These are phyloP conservation scores for Thielaviopsis euricoi DNA, from an alignment of 2,329 filamentous ascomycete species.

Conservation along the genomic window DNA sequence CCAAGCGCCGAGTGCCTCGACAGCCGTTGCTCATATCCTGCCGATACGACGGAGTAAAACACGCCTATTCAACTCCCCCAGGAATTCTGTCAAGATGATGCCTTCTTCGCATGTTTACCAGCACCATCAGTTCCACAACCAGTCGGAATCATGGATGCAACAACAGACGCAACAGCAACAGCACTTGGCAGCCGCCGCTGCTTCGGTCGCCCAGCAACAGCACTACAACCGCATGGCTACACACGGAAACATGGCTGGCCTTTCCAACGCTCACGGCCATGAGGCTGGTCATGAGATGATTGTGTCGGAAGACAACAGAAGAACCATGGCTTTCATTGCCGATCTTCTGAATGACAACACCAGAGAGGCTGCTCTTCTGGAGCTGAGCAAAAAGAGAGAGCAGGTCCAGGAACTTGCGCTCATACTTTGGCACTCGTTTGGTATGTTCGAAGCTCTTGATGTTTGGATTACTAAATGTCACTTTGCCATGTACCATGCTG, in stretches of 20 bases:
- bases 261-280: slow-evolving; percentile 31
- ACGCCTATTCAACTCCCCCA: background rate
- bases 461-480: background rate
- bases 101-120: slow-evolving; percentile 48
- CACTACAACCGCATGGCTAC: slow-evolving; percentile 60
- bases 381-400: slow-evolving; percentile 96
- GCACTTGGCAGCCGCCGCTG: slow-evolving; percentile 36
- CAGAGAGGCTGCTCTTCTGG: slow-evolving; percentile 77
- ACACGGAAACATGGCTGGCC: slow-evolving; percentile 25
- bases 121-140: slow-evolving; percentile 49
- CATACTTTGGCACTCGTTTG: slow-evolving; percentile 97
- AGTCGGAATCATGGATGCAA: slow-evolving; percentile 47
- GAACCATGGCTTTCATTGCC: slow-evolving; percentile 84
- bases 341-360: slow-evolving; percentile 78
- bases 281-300: slow-evolving; percentile 42
- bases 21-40: too few relatives aligned
- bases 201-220: slow-evolving; percentile 34
- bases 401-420: slow-evolving; percentile 92
- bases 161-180: slow-evolving; percentile 42
- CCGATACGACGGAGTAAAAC: background rate
- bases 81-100: slow-evolving; percentile 35
- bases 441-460: slow-evolving; percentile 35
- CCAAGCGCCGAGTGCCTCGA: too few relatives aligned
- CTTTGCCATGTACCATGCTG: background rate
- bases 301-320: slow-evolving; percentile 75